Evolutionary conservation across 345 rosid genomes (phyloP).

Genomic region (Theobroma cacao): DNA sequence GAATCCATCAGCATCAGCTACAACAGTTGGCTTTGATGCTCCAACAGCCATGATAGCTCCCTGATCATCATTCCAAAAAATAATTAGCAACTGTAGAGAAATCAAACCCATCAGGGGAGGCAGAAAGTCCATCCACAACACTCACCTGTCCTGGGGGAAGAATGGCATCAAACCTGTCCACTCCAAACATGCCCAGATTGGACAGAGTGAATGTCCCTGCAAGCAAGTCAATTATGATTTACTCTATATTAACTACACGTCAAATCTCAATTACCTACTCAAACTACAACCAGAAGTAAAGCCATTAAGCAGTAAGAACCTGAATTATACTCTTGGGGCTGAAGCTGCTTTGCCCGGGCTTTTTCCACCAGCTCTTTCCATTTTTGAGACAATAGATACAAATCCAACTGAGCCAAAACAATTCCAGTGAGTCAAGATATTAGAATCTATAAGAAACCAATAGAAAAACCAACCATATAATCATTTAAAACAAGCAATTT

Average conservation of each 20-base stretch:
- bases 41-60: conserved; percentile 99
- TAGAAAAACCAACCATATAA: background rate
- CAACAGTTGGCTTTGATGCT: conserved; percentile 89
- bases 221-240: conserved; percentile 6
- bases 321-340: conserved; percentile 93
- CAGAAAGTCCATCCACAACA: conserved; percentile 43
- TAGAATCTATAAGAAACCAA: background rate
- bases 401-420: conserved; percentile 66
- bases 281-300: background rate
- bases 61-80: conserved; percentile 38
- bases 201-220: conserved; percentile 95
- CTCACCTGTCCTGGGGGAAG: conserved; percentile 94
- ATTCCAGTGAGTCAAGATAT: conserved; percentile 6
- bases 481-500: background rate
- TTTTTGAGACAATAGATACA: conserved; percentile 79
- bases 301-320: conserved; percentile 36
- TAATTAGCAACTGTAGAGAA: conserved; percentile 6
- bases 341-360: conserved; percentile 84
- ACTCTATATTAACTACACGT: background rate
- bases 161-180: conserved; percentile 96
- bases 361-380: conserved; percentile 96
- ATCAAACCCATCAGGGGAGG: background rate
- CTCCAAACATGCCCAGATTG: conserved; percentile 95
- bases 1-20: conserved; percentile 86
- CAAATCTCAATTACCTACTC: background rate